Conservation (phyloP, 805 yeast species). For the Metschnikowia proteae region DNA sequence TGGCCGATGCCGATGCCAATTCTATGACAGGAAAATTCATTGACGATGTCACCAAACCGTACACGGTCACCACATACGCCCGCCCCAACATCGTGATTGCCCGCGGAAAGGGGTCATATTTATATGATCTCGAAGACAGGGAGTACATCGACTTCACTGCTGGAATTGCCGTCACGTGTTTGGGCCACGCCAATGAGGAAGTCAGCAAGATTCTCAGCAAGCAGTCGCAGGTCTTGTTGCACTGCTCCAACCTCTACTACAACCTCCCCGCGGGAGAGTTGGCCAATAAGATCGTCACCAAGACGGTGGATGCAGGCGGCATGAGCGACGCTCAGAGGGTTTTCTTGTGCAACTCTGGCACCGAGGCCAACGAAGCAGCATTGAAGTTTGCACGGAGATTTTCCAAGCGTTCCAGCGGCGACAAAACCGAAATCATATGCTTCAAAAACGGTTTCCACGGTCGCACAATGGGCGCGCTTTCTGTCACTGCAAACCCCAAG, state of each 20-base stretch:
- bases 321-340: constrained; percentile 78
- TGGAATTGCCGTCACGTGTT: constrained; percentile 94
- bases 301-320: constrained; percentile 70
- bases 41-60: constrained; percentile 45
- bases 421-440: constrained; percentile 76
- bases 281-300: constrained; percentile 63
- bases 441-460: constrained; percentile 93
- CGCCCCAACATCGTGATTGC: constrained; percentile 74
- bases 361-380: constrained; percentile 60
- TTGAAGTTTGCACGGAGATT: constrained; percentile 69
- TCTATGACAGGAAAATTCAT: constrained; percentile 41
- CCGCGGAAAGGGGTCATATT: constrained; percentile 74
- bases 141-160: constrained; percentile 88
- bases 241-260: constrained; percentile 81
- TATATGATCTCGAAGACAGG: constrained; percentile 77
- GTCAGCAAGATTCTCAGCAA: constrained; percentile 66
- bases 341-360: constrained; percentile 56
- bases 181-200: constrained; percentile 82
- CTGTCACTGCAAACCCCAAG: constrained; percentile 89
- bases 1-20: constrained; percentile 28
- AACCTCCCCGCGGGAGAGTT: constrained; percentile 82
- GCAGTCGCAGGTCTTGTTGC: constrained; percentile 72
- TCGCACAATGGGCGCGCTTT: constrained; percentile 86
- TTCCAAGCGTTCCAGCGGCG: constrained; percentile 54
- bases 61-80: constrained; percentile 72